Conservation (phyloP, 768 basidiomycete species). For the Hypholoma sublateritium region DNA sequence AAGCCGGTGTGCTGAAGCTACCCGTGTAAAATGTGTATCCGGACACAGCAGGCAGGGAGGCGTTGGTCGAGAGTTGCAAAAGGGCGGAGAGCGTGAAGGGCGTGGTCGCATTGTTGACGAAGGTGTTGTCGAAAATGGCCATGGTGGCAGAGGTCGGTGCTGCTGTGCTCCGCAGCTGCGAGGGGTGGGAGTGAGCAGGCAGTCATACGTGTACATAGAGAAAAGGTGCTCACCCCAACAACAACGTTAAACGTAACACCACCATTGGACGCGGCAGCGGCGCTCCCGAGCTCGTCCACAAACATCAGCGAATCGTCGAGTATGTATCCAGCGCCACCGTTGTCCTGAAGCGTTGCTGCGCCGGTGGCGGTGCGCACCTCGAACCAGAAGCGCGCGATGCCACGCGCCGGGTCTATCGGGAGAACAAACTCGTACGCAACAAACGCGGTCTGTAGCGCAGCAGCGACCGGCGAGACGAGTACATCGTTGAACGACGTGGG, state of each 20-base stretch:
- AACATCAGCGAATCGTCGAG: slow-evolving; percentile 33
- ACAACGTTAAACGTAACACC: not conserved
- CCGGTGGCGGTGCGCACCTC: slow-evolving; percentile 31
- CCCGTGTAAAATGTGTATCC: not conserved
- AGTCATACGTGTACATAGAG: not conserved
- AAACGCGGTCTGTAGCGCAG: slow-evolving; percentile 24
- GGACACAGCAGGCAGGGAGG: not conserved
- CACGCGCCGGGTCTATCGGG: not conserved
- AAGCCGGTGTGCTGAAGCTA: not conserved
- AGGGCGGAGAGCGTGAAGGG: not conserved
- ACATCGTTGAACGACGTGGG: slow-evolving; percentile 23
- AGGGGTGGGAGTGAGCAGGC: not conserved
- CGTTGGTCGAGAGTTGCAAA: not conserved
- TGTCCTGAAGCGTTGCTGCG: slow-evolving; percentile 24
- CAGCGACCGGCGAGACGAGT: slow-evolving; percentile 21
- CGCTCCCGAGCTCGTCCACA: slow-evolving; percentile 27
- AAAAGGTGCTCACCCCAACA: not conserved
- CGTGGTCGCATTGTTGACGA: not conserved
- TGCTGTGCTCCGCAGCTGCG: not conserved
- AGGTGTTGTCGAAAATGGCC: slow-evolving; percentile 1
- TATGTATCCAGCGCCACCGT: slow-evolving; percentile 32
- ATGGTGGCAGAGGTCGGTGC: not conserved
- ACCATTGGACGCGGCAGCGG: not conserved
- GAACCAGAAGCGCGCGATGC: slow-evolving; percentile 38
- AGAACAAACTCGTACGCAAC: slow-evolving; percentile 31